Evolutionary conservation across 2,329 filamentous ascomycete species (phyloP), one percentile per base, ranked within the genome.

Genomic region (Stagonosporopsis vannaccii): DNA sequence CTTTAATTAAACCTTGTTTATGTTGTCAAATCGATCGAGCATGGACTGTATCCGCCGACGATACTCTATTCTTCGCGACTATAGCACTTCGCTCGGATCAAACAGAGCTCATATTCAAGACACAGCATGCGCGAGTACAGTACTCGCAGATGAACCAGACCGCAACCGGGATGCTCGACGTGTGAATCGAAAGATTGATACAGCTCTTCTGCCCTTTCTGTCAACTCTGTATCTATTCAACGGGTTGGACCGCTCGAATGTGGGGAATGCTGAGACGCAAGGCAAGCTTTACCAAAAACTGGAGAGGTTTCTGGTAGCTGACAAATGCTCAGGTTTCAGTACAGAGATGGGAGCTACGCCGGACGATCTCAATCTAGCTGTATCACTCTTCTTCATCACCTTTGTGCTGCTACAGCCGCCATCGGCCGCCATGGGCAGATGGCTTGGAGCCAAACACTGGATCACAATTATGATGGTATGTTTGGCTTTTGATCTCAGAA

Each of bases 181-280:
- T 7, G 20, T 50, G 6, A 50, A 46, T 20, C 36, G 41, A 5
- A 45, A 28, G 28, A 59, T 69, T 49, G 67, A 69, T 32, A 51
- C 63, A 41, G 63, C 61, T 26, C 53, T 69, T 12, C 35, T 69
- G 19, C 67, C 62, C 3, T 67, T 63, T 28, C 43, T 66, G 12
- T 65, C 62, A 3, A 42, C 64, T 7, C 28, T 69, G 1, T 70
- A 66, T 40, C 55, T 71, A 17, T 65, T 69, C 37, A 67, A 71
- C 22, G 63, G 66, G 4, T 56, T 68, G 13, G 66, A 69, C 39
- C 54, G 67, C 28, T 65, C 57, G 4, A 70, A 71, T 35, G 51
- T 70, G 13, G 67, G 67, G 0, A 69, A 69, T 50, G 67, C 67
- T n/a, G 63, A 69, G 45, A 69, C 66, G 8, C 64, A 66, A 59